Evolutionary conservation across 225 moss, liverwort and hornwort genomes (phyloP), one percentile per base, ranked within the genome.

Genomic region (Bryum argenteum): DNA sequence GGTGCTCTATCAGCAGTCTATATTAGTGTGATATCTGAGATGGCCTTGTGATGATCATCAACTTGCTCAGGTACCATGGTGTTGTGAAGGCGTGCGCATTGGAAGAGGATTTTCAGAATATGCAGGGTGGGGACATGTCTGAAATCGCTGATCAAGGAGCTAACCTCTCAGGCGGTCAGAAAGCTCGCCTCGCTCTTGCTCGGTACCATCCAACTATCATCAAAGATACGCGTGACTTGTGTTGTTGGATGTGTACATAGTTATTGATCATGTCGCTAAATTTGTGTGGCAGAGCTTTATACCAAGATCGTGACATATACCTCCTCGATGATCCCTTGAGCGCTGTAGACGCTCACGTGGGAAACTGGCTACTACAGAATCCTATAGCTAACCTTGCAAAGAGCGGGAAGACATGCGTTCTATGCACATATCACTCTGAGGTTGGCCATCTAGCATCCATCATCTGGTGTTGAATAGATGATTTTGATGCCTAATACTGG

Each of bases 151-250:
- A 97, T 75, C 90, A 86, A 65, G 97, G 97, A 53, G 84, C 88
- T 23, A 97, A 97, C 70, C 81, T 97, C 73, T 97, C 97, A 33
- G 94, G 97, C 78, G 97, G 97, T 78, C 97, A 97, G 75, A 89
- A 89, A 79, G 73, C 97, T 74, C 97, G 97, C 45, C 67, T 97
- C 38, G 85, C 97, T 67, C 89, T 97, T 71, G 97, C 97, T 71
- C 76, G 96, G 96, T 91, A 84, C 61, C 23, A 55, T 54, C 59
- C 68, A 44, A 70, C 54, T 71, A 39, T 17, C 51, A 10, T 66
- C 26, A 28, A 43, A 73, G 10, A 51, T 61, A 61, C 67, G 24
- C 12, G 10, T 28, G 15, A 23, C 37, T 74, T 71, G 41, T 40
- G 23, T 74, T 63, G 62, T 61, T 45, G 26, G 37, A 13, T 66